A percentile compares a stretch with the other conserved stretches of the same genome.
Conservation (phyloP, 2,329 filamentous ascomycete genomes). For the Alternaria sp. region DNA sequence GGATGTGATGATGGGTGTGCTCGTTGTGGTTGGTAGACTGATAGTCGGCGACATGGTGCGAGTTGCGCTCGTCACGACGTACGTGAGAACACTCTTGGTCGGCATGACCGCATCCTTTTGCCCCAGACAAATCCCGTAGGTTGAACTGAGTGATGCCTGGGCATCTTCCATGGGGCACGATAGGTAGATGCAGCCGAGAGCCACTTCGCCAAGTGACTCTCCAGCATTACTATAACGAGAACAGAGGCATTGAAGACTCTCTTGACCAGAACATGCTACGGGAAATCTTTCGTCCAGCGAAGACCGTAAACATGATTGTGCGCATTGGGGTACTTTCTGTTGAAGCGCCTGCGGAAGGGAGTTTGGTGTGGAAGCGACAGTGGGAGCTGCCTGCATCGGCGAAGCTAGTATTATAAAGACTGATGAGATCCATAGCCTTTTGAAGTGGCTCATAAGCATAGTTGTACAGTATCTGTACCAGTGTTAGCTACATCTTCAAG, state of each 20-base stretch:
- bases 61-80: constrained; percentile 29
- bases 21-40: constrained; percentile 14
- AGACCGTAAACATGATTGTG: constrained; percentile 44
- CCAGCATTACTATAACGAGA: constrained; percentile 47
- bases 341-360: constrained; percentile 39
- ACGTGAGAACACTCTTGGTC: constrained; percentile 44
- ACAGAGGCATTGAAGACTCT: constrained; percentile 46
- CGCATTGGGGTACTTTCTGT: constrained; percentile 43
- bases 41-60: constrained; percentile 22
- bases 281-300: constrained; percentile 45
- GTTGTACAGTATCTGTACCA: constrained; percentile 43
- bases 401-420: constrained; percentile 44
- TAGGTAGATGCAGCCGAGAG: constrained; percentile 47
- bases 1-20: constrained; percentile 18
- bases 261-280: constrained; percentile 41
- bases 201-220: constrained; percentile 48
- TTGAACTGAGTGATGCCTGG: constrained; percentile 23
- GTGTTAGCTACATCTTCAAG: constrained; percentile 39
- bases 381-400: constrained; percentile 34
- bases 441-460: constrained; percentile 49
- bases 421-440: constrained; percentile 47
- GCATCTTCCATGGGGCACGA: constrained; percentile 36
- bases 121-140: constrained; percentile 47
- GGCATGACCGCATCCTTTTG: constrained; percentile 44
- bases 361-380: constrained; percentile 26